phyloP scores from a whole-genome alignment of 78 protist species.

The Dictyostelium firmibasis region DNA sequence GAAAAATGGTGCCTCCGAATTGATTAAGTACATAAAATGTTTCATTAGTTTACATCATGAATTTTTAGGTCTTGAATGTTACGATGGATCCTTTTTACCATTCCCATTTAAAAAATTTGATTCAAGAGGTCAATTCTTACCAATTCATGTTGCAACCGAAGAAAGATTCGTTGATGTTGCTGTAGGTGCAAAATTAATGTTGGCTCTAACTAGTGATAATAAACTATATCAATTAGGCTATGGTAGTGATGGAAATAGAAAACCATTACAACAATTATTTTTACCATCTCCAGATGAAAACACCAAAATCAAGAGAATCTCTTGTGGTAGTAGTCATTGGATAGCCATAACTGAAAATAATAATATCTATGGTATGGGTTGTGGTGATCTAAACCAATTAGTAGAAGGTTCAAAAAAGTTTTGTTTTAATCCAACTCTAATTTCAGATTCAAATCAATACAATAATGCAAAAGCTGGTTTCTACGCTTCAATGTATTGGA shows the following conservation, averaged over 20 bases:
- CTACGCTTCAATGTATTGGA: constrained; percentile 10
- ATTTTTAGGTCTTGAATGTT: neutral
- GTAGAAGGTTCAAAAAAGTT: neutral
- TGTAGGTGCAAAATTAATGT: neutral
- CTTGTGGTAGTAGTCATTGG: constrained; percentile 15
- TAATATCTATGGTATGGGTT: constrained; percentile 19
- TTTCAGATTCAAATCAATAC: neutral
- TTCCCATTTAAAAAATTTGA: neutral
- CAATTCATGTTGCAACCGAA: neutral
- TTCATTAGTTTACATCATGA: neutral
- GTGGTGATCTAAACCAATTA: neutral
- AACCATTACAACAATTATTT: neutral
- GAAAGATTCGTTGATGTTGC: neutral
- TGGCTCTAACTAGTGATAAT: neutral
- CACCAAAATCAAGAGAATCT: neutral
- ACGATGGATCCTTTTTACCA: neutral
- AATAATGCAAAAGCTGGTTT: constrained; percentile 7
- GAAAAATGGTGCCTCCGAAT: neutral
- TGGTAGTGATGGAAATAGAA: neutral
- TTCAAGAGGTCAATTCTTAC: neutral
- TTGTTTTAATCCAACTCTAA: neutral
- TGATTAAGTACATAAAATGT: neutral
- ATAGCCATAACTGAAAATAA: neutral
- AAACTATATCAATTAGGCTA: constrained; percentile 17
- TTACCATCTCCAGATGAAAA: neutral